Conservation (phyloP, 257 asterid genomes). For the Gentiana dahurica region DNA sequence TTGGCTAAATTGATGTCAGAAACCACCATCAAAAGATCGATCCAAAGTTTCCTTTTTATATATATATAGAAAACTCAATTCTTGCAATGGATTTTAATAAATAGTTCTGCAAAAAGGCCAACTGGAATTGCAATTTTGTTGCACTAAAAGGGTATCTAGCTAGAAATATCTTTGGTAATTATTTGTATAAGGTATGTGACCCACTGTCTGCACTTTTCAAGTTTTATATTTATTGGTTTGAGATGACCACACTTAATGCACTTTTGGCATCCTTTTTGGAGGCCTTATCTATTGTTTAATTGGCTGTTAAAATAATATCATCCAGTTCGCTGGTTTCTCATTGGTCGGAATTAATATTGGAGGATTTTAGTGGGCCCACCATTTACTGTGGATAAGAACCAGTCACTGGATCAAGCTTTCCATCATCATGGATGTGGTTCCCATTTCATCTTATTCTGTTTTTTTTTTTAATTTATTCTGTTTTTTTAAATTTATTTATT, state of each 20-base stretch:
- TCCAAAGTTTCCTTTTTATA: background rate
- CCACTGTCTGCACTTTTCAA: constrained; percentile 54
- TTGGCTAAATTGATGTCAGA: constrained; percentile 36
- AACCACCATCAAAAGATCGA: constrained; percentile 20
- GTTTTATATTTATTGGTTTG: constrained; percentile 7
- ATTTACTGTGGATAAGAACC: constrained; percentile 15
- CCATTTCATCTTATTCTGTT: no score
- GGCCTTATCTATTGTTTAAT: constrained; percentile 50
- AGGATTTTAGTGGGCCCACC: constrained; percentile 46
- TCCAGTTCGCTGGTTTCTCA: constrained; percentile 28
- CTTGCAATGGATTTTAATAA: constrained; percentile 5
- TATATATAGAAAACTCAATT: background rate
- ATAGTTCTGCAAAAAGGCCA: constrained; percentile 1
- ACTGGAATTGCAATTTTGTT: background rate
- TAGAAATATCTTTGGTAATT: constrained; percentile 23
- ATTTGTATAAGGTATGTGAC: constrained; percentile 30
- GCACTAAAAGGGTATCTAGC: no score
- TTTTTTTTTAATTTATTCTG: no score
- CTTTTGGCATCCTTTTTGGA: constrained; percentile 24
- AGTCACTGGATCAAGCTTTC: constrained; percentile 22
- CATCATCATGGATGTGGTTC: background rate
- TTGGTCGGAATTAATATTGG: constrained; percentile 35
- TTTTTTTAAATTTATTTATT: no score
- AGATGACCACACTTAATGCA: constrained; percentile 9
- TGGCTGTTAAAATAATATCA: constrained; percentile 30